Evolutionary conservation across 1,284 basidiomycete species (phyloP).

Genomic region (Fistulina hepatica): DNA sequence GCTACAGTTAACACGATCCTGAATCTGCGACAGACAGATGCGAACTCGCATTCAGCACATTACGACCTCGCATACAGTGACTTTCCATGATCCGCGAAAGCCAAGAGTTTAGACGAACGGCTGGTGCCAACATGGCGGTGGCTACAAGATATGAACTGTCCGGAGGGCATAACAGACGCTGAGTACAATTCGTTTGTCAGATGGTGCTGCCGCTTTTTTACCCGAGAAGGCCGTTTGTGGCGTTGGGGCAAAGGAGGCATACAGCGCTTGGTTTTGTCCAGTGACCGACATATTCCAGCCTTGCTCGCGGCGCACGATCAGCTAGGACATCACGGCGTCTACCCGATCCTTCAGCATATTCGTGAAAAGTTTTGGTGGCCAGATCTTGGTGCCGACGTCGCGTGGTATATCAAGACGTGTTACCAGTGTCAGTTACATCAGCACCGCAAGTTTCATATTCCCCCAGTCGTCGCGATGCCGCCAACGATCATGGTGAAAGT

Average conservation of each 20-base stretch:
- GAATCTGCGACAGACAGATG: constrained; percentile 5
- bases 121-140: too few relatives aligned
- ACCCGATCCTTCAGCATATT: constrained; percentile 3
- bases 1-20: too few relatives aligned
- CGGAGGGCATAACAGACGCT: too few relatives aligned
- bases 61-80: too few relatives aligned
- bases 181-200: too few relatives aligned
- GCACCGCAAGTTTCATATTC: constrained; percentile 8
- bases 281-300: too few relatives aligned
- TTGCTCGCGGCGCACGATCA: constrained; percentile 18
- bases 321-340: constrained; percentile 18
- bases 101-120: too few relatives aligned
- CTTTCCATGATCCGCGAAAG: too few relatives aligned
- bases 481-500: constrained; percentile 23
- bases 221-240: constrained; percentile 15
- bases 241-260: constrained; percentile 16
- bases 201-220: constrained; percentile 15
- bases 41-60: background rate
- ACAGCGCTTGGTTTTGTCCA: constrained; percentile 1
- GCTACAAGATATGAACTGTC: too few relatives aligned
- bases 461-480: constrained; percentile 22
- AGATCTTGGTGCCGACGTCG: constrained; percentile 6
- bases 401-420: constrained; percentile 6
- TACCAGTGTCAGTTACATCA: constrained; percentile 3
- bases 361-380: constrained; percentile 12